Evolutionary conservation across 2,329 filamentous ascomycete genomes (phyloP).

Genomic region (Calonectria pteridis): DNA sequence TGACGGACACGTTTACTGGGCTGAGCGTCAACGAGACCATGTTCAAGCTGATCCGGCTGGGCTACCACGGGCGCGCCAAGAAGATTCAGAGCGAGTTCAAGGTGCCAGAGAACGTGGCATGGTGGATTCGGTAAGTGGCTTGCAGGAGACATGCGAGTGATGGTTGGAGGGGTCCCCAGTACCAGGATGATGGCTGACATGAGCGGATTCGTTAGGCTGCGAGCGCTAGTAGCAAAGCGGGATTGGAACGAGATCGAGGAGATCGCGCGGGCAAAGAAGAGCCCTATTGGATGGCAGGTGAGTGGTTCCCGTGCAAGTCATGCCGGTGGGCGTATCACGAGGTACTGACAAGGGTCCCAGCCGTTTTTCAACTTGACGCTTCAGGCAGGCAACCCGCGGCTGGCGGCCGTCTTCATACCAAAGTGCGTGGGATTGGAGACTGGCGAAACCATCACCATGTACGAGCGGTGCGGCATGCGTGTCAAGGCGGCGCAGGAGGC

Average conservation of each 20-base stretch:
- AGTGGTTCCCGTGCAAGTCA: conserved; percentile 49
- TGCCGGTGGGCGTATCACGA: not conserved
- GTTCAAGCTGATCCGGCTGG: conserved; percentile 85
- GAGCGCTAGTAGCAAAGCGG: conserved; percentile 88
- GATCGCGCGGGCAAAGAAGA: conserved; percentile 81
- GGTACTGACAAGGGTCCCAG: conserved; percentile 54
- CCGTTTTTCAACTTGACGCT: conserved; percentile 93
- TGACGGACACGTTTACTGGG: conserved; percentile 82
- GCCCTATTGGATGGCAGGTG: conserved; percentile 96
- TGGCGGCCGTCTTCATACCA: conserved; percentile 86
- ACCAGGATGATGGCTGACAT: conserved; percentile 34
- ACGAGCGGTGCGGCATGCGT: conserved; percentile 93
- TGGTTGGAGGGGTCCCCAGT: conserved; percentile 3
- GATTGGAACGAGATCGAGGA: conserved; percentile 96
- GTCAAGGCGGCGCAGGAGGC: conserved; percentile 94
- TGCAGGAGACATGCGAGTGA: conserved; percentile 26
- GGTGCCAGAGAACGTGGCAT: conserved; percentile 88
- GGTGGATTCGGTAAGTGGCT: conserved; percentile 77
- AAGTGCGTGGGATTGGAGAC: conserved; percentile 83
- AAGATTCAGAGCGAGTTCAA: conserved; percentile 95
- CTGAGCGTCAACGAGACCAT: conserved; percentile 92
- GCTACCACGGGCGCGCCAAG: conserved; percentile 86
- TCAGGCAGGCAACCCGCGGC: conserved; percentile 88
- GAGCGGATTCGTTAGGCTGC: conserved; percentile 65
- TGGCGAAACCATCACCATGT: conserved; percentile 87